A percentile compares a stretch with the other conserved stretches of the same genome.
phyloP scores from a whole-genome alignment of 169 alveolate genomes.

The Condylostoma magnum region DNA sequence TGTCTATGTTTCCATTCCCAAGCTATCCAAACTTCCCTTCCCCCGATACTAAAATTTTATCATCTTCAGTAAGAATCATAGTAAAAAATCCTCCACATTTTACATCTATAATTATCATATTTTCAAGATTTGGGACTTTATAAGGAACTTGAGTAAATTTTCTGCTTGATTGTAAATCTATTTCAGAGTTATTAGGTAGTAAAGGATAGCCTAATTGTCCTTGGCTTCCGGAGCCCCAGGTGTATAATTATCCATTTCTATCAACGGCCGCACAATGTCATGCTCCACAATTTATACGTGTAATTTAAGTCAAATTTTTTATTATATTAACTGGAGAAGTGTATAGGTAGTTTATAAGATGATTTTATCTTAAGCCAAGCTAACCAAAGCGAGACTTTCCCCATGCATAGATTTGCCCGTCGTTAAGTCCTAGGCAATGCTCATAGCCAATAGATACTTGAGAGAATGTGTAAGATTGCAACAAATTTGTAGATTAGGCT shows the following conservation, averaged over 20 bases:
- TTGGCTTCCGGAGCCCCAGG: slow-evolving; percentile 90
- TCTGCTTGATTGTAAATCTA: background rate
- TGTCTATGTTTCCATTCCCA: slow-evolving; percentile 26
- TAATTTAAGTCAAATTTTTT: slow-evolving; percentile 38
- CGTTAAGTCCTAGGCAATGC: no score
- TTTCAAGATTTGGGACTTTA: slow-evolving; percentile 15
- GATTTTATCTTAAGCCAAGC: background rate
- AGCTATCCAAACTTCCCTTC: slow-evolving; percentile 64
- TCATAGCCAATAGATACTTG: no score
- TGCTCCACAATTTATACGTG: slow-evolving; percentile 87
- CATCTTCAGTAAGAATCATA: slow-evolving; percentile 65
- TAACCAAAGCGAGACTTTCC: slow-evolving; percentile 7
- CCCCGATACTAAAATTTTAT: slow-evolving; percentile 70
- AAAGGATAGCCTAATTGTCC: slow-evolving; percentile 23
- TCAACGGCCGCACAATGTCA: slow-evolving; percentile 84
- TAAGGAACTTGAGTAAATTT: background rate
- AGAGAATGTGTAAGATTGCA: no score
- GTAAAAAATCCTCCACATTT: slow-evolving; percentile 55
- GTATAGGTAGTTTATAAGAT: background rate
- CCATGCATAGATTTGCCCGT: slow-evolving; percentile 20
- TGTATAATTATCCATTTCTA: slow-evolving; percentile 74
- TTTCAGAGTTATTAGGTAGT: background rate
- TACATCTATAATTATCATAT: slow-evolving; percentile 12
- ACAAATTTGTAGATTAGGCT: no score
- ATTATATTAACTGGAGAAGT: background rate